Base-by-base conservation (phyloP, 441 rosid genomes). In the Eruca vesicaria region DNA sequence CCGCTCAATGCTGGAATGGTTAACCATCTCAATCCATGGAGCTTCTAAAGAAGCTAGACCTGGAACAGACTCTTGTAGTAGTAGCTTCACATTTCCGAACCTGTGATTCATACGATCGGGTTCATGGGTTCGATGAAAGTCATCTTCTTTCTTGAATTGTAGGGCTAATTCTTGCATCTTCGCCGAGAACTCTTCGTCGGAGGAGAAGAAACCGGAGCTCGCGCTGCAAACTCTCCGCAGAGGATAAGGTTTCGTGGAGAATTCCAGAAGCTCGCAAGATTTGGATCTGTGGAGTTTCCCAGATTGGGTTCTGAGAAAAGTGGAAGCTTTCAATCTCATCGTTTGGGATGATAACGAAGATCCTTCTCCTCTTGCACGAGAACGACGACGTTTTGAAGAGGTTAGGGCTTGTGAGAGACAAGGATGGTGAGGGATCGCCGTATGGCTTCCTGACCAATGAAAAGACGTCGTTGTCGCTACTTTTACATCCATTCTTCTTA, bases 401-500 rank as follows among this genome's bases (percentile, higher is more conserved):
- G 96, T 84, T 55, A 89, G 73, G 62, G 92, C 60, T 79, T 84
- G 91, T 2, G 92, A 88, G 15, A 84, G 80, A 0, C 90, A 84
- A 7, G 91, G 81, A 43, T 83, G 75, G 6, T 81, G 92, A 26
- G 88, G 87, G 23, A 85, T 15, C 26, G 80, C 52, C n/a, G 84
- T 78, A 56, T 86, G 90, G 10, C 67, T 78, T 33, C 66, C 74
- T 52, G 91, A 82, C 93, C 93, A 88, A n/a, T 86, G 95, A 36
- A 89, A 82, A 71, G 83, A 76, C 48, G 81, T 71, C 19, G 84
- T 69, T 15, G 84, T 71, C 1, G 84, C 89, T 62, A 80, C 88
- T 72, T 86, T 88, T 66, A 87, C 84, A 68, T 81, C 97, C 97
- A 90, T 89, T 63, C 65, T 70, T 66, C 8, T 4, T 0, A 21